These are phyloP conservation scores for Aureobasidium sp. DNA, from an alignment of 2,329 filamentous ascomycete genomes.

Conservation along the genomic window DNA sequence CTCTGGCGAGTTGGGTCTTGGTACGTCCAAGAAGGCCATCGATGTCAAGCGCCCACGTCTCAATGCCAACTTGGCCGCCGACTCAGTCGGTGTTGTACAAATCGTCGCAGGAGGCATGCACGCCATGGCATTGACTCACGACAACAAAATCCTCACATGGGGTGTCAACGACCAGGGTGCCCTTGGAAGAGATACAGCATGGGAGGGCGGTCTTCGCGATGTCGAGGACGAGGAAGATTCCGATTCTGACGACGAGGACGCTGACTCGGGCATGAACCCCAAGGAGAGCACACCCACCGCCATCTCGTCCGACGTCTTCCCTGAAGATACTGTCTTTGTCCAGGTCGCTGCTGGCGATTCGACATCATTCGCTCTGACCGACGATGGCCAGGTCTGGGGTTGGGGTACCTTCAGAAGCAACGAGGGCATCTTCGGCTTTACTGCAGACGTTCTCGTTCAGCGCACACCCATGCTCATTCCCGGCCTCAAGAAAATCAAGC, in stretches of 20 bases:
- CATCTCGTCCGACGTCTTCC: constrained; percentile 51
- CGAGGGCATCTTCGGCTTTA: constrained; percentile 60
- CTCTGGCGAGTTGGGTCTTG: constrained; percentile 76
- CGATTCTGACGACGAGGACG: constrained; percentile 50
- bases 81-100: constrained; percentile 61
- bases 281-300: constrained; percentile 59
- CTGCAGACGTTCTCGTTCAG: constrained; percentile 47
- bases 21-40: constrained; percentile 56
- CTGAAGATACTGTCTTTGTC: constrained; percentile 55
- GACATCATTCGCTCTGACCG: constrained; percentile 67
- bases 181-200: constrained; percentile 65
- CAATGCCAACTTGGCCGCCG: constrained; percentile 53
- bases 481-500: constrained; percentile 58
- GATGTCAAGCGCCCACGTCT: constrained; percentile 70
- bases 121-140: constrained; percentile 64
- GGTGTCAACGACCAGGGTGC: constrained; percentile 82
- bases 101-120: constrained; percentile 80
- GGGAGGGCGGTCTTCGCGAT: constrained; percentile 56
- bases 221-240: constrained; percentile 50
- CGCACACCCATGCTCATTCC: constrained; percentile 49
- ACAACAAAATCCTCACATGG: constrained; percentile 80
- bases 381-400: constrained; percentile 68
- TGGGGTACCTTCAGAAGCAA: constrained; percentile 78
- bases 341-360: constrained; percentile 68
- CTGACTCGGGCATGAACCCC: constrained; percentile 63